phyloP scores from a whole-genome alignment of 2,329 filamentous ascomycete species.

The Zymoseptoria crescenta region DNA sequence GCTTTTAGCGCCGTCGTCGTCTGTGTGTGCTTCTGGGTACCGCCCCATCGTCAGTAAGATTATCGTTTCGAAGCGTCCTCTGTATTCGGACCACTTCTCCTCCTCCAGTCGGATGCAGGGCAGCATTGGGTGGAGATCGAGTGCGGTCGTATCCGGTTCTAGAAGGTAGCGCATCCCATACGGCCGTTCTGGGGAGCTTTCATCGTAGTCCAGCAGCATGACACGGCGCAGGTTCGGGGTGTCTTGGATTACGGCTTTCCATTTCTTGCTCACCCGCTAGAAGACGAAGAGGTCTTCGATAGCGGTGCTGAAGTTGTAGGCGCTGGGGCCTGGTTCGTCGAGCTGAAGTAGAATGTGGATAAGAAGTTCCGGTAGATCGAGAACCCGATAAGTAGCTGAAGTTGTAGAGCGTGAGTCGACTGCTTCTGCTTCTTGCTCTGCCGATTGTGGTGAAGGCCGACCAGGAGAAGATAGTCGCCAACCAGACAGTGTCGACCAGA shows the following conservation, averaged over 20 bases:
- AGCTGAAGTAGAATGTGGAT: background rate
- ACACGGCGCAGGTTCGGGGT: background rate
- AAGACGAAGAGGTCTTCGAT: slow-evolving; percentile 4
- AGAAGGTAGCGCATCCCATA: slow-evolving; percentile 1
- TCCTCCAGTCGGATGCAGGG: background rate
- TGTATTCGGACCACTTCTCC: too few relatives aligned
- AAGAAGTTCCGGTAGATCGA: background rate
- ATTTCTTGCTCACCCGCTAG: slow-evolving; percentile 1
- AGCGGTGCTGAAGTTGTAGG: background rate
- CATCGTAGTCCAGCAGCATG: slow-evolving; percentile 2
- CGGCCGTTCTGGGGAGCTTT: background rate
- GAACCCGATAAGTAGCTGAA: too few relatives aligned
- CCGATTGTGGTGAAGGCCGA: too few relatives aligned
- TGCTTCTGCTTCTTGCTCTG: too few relatives aligned
- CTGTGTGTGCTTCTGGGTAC: background rate
- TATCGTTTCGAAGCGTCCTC: too few relatives aligned
- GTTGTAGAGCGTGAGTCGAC: too few relatives aligned
- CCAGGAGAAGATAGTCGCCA: too few relatives aligned
- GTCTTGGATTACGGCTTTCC: background rate
- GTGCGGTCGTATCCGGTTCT: background rate
- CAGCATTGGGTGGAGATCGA: background rate
- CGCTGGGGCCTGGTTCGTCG: background rate
- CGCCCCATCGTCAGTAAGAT: too few relatives aligned
- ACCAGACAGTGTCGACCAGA: too few relatives aligned
- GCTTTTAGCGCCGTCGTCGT: background rate